Percentiles rank a stretch among this genome's conserved stretches.
phyloP scores from a whole-genome alignment of 495 filamentous ascomycete genomes.

The Talaromyces trachyspermus region DNA sequence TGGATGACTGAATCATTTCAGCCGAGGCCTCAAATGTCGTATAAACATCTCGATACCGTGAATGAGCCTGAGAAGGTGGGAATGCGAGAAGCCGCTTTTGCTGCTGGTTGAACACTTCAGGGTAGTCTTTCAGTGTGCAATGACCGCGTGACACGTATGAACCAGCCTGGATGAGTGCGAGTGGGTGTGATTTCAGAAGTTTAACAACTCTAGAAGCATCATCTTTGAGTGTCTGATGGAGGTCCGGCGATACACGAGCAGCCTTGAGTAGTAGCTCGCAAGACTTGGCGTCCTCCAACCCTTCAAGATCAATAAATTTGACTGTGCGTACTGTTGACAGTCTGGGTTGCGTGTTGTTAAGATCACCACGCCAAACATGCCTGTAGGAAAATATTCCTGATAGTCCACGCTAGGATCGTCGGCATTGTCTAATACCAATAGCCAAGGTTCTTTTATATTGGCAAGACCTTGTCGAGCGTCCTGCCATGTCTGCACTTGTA shows the following conservation, averaged over 20 bases:
- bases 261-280: slow-evolving; percentile 4
- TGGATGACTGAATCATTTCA: too few species aligned
- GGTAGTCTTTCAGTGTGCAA: not conserved
- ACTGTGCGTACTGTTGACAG: slow-evolving; percentile 20
- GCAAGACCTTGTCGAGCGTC: slow-evolving; percentile 23
- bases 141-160: not conserved
- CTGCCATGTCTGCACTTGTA: slow-evolving; percentile 10
- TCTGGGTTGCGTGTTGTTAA: slow-evolving; percentile 35
- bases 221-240: not conserved
- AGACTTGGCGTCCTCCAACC: not conserved
- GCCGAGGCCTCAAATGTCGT: slow-evolving; percentile 1
- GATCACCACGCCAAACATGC: slow-evolving; percentile 25
- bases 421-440: slow-evolving; percentile 42
- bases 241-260: not conserved
- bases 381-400: slow-evolving; percentile 26
- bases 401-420: slow-evolving; percentile 31
- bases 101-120: not conserved
- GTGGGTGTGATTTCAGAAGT: not conserved
- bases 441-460: slow-evolving; percentile 24
- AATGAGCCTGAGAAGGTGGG: not conserved
- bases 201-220: not conserved
- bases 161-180: not conserved
- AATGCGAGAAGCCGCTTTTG: not conserved
- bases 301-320: slow-evolving; percentile 7
- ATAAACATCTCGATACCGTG: slow-evolving; percentile 3